These are phyloP conservation scores for Eimeria zaria DNA, from an alignment of 169 alveolate genomes.

Conservation along the genomic window DNA sequence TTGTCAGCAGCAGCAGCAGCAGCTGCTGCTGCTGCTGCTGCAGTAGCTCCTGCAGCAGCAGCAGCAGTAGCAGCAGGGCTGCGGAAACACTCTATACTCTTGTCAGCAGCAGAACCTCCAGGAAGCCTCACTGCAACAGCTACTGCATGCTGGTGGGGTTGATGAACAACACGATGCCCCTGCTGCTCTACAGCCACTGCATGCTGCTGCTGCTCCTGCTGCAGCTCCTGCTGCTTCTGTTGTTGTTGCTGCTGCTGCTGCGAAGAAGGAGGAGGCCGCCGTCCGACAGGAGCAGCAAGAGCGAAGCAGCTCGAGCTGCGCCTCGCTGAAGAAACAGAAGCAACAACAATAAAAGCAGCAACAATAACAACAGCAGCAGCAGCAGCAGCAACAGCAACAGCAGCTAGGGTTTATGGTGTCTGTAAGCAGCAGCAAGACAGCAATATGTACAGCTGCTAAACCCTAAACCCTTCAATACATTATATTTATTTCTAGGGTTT, in stretches of 20 bases:
- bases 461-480: too few relatives aligned
- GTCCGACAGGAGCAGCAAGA: neutral
- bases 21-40: too few relatives aligned
- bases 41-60: too few relatives aligned
- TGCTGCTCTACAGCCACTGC: slow-evolving; percentile 22
- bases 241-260: neutral
- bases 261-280: neutral
- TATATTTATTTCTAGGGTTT: neutral
- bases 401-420: too few relatives aligned
- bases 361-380: neutral
- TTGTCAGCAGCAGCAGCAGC: slow-evolving; percentile 37
- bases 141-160: slow-evolving; percentile 14
- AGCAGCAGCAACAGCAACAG: neutral
- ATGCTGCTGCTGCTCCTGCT: neutral
- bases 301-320: slow-evolving; percentile 63
- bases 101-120: neutral
- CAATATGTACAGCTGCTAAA: too few relatives aligned
- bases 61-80: neutral
- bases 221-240: neutral
- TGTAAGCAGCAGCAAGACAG: neutral
- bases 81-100: neutral
- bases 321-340: slow-evolving; percentile 45
- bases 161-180: neutral
- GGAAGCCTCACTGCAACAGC: slow-evolving; percentile 35
- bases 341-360: neutral